These are phyloP conservation scores for Russula vinacea DNA, from an alignment of 768 basidiomycete species.

Conservation along the genomic window DNA sequence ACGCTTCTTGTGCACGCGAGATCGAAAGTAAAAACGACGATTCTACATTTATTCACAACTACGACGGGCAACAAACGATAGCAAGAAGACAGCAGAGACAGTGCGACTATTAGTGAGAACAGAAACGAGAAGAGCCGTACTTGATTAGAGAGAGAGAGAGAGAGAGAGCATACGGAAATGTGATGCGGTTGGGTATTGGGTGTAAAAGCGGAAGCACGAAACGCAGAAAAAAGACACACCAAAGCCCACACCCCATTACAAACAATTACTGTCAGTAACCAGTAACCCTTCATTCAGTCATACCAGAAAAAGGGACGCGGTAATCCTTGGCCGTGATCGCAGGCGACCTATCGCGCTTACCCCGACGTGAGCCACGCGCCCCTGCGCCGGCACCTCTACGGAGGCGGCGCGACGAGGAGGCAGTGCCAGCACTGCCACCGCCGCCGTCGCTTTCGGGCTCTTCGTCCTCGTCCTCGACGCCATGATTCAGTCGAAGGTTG, in stretches of 20 bases:
- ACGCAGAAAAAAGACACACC: not conserved
- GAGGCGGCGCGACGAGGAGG: too few relatives aligned
- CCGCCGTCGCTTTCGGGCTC: not conserved
- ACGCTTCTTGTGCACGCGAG: not conserved
- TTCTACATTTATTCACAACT: not conserved
- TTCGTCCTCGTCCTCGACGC: not conserved
- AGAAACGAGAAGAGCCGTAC: not conserved
- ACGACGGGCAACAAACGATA: not conserved
- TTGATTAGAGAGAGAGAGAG: not conserved
- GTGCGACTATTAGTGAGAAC: not conserved
- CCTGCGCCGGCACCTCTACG: not conserved
- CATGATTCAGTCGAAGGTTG: not conserved
- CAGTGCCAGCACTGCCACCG: not conserved
- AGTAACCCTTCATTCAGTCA: not conserved
- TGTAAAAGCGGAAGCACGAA: not conserved
- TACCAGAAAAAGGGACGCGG: not conserved
- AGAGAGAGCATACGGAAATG: not conserved
- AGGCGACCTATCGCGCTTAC: not conserved
- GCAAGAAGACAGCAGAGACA: not conserved
- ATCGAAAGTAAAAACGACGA: not conserved
- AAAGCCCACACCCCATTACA: not conserved
- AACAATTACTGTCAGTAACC: too few relatives aligned
- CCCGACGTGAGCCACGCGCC: not conserved
- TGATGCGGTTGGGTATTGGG: not conserved
- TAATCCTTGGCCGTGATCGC: conserved; percentile 19